Evolutionary conservation across 352 stramenopile genomes (phyloP).

Genomic region (Pythium folliculosum): DNA sequence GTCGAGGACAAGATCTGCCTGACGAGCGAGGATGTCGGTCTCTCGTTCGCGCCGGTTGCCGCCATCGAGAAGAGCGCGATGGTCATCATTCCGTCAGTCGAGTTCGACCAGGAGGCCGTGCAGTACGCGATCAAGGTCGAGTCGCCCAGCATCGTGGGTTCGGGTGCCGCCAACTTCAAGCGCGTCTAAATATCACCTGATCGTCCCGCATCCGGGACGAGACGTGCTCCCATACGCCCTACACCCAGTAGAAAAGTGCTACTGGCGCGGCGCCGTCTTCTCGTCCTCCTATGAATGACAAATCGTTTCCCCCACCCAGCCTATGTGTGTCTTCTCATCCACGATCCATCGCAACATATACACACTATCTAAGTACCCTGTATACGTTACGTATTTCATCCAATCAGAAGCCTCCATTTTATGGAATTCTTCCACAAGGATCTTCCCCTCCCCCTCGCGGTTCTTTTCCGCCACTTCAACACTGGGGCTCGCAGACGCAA

Average conservation of each 20-base stretch:
- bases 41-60: conserved; percentile 75
- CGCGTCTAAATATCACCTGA: conserved; percentile 55
- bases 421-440: conserved; percentile 18
- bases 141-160: conserved; percentile 76
- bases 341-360: no score
- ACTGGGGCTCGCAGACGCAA: not conserved
- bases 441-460: conserved; percentile 13
- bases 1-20: conserved; percentile 83
- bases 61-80: conserved; percentile 74
- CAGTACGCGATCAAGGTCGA: conserved; percentile 79
- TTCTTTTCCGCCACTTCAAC: conserved; percentile 31
- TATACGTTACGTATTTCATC: conserved; percentile 10
- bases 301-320: not conserved
- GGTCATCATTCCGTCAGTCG: conserved; percentile 75
- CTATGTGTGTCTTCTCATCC: not conserved
- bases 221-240: not conserved
- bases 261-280: not conserved
- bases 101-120: conserved; percentile 68
- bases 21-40: conserved; percentile 60
- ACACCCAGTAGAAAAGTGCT: not conserved
- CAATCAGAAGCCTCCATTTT: conserved; percentile 15
- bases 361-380: conserved; percentile 10
- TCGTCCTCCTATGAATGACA: not conserved
- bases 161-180: conserved; percentile 78
- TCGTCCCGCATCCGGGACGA: not conserved